Evolutionary conservation across 768 basidiomycete genomes (phyloP).

Genomic region (Phylloporus sp.): DNA sequence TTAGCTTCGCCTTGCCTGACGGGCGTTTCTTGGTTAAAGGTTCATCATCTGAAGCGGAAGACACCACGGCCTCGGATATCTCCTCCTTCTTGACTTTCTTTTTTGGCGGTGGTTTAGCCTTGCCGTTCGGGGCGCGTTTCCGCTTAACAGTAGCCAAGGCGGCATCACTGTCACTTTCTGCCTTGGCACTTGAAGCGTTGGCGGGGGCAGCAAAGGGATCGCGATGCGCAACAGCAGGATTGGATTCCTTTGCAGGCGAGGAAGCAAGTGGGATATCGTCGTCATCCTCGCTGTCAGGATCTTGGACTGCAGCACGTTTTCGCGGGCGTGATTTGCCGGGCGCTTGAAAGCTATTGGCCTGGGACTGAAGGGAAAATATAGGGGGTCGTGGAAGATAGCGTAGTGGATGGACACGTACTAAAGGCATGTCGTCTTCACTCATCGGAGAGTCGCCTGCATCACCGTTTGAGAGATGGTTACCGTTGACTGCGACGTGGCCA

Average conservation of each 20-base stretch:
- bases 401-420: constrained; percentile 43
- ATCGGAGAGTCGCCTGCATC: constrained; percentile 43
- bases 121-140: constrained; percentile 42
- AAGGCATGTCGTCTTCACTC: constrained; percentile 69
- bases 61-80: constrained; percentile 11
- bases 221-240: constrained; percentile 37
- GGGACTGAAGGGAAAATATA: constrained; percentile 42
- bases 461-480: constrained; percentile 36
- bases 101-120: constrained; percentile 50
- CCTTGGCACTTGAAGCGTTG: constrained; percentile 37
- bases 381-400: constrained; percentile 8
- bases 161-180: constrained; percentile 38
- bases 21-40: constrained; percentile 22
- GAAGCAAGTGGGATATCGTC: constrained; percentile 71
- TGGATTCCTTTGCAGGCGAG: constrained; percentile 54
- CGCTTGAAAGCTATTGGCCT: constrained; percentile 46
- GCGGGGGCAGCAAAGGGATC: constrained; percentile 34
- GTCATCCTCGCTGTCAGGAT: constrained; percentile 56
- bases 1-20: constrained; percentile 34
- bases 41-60: constrained; percentile 37
- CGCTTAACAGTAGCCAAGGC: constrained; percentile 42
- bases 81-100: constrained; percentile 67
- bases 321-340: constrained; percentile 25
- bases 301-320: constrained; percentile 55
- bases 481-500: constrained; percentile 41